A percentile compares a stretch with the other conserved stretches of the same genome.
phyloP scores from a whole-genome alignment of 352 stramenopile genomes.

The Phytophthora cactorum region DNA sequence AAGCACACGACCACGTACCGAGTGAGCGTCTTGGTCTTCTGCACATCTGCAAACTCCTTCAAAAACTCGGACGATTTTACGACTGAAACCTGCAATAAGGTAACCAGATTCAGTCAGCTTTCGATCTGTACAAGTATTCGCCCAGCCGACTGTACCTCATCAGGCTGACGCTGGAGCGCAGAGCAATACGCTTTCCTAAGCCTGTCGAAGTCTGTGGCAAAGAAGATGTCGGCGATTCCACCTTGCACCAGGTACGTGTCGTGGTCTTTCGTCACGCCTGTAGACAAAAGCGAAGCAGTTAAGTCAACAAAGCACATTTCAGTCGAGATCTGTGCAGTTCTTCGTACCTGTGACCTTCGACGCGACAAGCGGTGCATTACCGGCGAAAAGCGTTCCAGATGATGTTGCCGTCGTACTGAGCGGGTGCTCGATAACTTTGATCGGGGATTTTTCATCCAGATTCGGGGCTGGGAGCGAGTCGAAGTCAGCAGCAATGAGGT shows the following conservation, averaged over 20 bases:
- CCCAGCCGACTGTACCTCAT: constrained; percentile 42
- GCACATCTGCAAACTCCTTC: constrained; percentile 77
- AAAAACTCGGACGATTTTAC: constrained; percentile 85
- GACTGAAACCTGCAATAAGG: constrained; percentile 64
- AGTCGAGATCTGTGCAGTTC: neutral
- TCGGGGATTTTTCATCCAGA: constrained; percentile 49
- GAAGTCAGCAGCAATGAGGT: constrained; percentile 90
- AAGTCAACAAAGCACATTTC: constrained; percentile 3
- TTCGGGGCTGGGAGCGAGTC: constrained; percentile 83
- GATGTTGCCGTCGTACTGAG: constrained; percentile 76
- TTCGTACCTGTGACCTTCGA: constrained; percentile 72
- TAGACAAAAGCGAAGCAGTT: constrained; percentile 5
- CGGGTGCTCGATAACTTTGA: constrained; percentile 67
- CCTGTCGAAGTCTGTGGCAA: constrained; percentile 86
- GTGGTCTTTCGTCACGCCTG: constrained; percentile 82
- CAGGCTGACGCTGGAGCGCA: constrained; percentile 53
- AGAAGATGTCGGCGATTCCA: constrained; percentile 92
- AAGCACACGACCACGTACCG: constrained; percentile 44
- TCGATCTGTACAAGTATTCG: neutral
- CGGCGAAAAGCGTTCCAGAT: constrained; percentile 67
- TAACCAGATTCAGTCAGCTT: neutral
- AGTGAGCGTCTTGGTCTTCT: constrained; percentile 84
- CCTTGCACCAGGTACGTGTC: constrained; percentile 88
- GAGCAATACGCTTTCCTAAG: constrained; percentile 86
- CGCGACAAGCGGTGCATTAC: constrained; percentile 88